Evolutionary conservation across 2,329 filamentous ascomycete species (phyloP).

Genomic region (Pleoardoris graminearum): DNA sequence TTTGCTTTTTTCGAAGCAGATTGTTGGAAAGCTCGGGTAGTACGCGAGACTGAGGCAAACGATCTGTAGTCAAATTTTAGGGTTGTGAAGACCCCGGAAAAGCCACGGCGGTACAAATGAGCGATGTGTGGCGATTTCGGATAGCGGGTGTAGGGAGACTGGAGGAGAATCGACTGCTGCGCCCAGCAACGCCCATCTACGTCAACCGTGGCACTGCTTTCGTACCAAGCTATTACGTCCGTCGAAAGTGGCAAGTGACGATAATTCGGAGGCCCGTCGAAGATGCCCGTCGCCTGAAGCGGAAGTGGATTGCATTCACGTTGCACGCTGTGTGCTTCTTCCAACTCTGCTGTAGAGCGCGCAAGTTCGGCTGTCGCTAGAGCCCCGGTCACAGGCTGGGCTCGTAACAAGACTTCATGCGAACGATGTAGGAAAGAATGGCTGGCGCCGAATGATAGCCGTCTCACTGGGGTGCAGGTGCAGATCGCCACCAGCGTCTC

Average conservation of each 20-base stretch:
- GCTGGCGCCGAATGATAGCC: slow-evolving; percentile 6
- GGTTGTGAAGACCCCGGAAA: neutral
- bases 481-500: slow-evolving; percentile 9
- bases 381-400: neutral
- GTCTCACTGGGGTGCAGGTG: slow-evolving; percentile 8
- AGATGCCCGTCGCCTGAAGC: slow-evolving; percentile 6
- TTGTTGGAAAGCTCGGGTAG: slow-evolving; percentile 1
- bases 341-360: slow-evolving; percentile 13
- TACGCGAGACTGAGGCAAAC: neutral
- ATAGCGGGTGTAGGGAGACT: slow-evolving; percentile 7
- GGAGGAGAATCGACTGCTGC: slow-evolving; percentile 3
- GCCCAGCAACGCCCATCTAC: neutral
- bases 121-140: neutral
- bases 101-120: slow-evolving; percentile 10
- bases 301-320: slow-evolving; percentile 6
- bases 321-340: slow-evolving; percentile 12
- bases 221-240: neutral
- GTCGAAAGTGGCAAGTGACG: neutral
- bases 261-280: neutral
- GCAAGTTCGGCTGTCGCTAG: slow-evolving; percentile 4
- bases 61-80: neutral
- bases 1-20: neutral
- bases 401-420: slow-evolving; percentile 17
- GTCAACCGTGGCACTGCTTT: neutral
- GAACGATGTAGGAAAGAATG: slow-evolving; percentile 13